Evolutionary conservation across 2,329 filamentous ascomycete genomes (phyloP).

Genomic region (Fusarium sp.): DNA sequence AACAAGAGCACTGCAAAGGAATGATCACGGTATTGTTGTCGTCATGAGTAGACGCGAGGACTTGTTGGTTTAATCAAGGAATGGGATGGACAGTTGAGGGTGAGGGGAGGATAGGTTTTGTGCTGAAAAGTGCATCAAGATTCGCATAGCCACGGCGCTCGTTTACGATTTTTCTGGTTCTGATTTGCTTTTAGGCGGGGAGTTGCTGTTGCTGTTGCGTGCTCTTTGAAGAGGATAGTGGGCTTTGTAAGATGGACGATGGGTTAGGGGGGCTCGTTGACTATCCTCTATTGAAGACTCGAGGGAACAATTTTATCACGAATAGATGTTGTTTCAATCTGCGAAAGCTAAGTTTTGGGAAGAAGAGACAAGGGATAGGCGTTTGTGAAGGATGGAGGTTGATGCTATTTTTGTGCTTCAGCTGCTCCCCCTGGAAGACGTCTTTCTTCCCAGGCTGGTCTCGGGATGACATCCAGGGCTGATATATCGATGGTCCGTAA

Average conservation of each 20-base stretch:
- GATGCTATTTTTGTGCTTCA: neutral
- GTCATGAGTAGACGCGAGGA: constrained; percentile 14
- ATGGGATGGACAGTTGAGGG: neutral
- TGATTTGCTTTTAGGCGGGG: constrained; percentile 36
- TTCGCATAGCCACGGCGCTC: constrained; percentile 45
- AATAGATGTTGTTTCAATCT: constrained; percentile 8
- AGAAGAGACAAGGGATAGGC: neutral
- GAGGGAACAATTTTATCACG: neutral
- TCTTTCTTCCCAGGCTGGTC: neutral
- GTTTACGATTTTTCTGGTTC: constrained; percentile 32
- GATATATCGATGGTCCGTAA: constrained; percentile 16
- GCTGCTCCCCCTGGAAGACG: neutral
- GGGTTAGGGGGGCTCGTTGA: neutral
- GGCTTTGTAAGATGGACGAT: constrained; percentile 6
- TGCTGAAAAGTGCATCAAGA: constrained; percentile 24
- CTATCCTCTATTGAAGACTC: neutral
- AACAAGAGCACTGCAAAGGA: neutral
- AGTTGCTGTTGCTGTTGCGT: constrained; percentile 18
- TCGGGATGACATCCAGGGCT: constrained; percentile 7
- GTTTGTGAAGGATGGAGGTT: constrained; percentile 10
- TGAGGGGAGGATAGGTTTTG: constrained; percentile 18
- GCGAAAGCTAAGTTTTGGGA: constrained; percentile 9
- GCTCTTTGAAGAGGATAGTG: constrained; percentile 15
- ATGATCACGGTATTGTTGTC: constrained; percentile 21
- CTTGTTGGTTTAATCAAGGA: neutral